Evolutionary conservation across 2,329 filamentous ascomycete species (phyloP).

Genomic region (Clonostachys chloroleuca): DNA sequence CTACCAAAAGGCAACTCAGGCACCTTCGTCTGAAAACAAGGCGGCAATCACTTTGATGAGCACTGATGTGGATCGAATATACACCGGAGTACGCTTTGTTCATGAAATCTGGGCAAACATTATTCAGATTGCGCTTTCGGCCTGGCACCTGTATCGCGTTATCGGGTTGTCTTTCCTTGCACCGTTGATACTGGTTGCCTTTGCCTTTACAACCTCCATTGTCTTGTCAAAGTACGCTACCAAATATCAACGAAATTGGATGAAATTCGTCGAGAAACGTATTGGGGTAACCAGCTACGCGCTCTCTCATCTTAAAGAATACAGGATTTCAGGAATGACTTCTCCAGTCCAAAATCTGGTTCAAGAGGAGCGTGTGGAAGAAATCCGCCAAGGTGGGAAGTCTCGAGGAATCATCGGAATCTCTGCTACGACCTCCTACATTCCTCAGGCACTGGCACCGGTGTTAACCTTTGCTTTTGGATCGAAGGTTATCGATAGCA

Average conservation of each 20-base stretch:
- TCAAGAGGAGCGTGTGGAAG: conserved; percentile 7
- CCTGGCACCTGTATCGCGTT: conserved; percentile 39
- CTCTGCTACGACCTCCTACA: conserved; percentile 11
- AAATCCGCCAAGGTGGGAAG: conserved; percentile 8
- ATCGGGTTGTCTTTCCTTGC: conserved; percentile 41
- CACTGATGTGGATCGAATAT: conserved; percentile 37
- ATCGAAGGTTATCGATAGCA: conserved; percentile 6
- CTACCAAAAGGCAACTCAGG: no score
- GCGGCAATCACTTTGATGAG: no score
- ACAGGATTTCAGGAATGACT: conserved; percentile 22
- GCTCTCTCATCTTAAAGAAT: conserved; percentile 22
- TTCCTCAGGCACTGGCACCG: conserved; percentile 21
- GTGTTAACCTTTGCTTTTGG: conserved; percentile 13
- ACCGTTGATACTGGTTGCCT: conserved; percentile 36
- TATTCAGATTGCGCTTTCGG: conserved; percentile 35
- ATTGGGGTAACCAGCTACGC: conserved; percentile 21
- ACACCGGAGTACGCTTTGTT: conserved; percentile 19
- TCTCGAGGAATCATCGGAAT: conserved; percentile 8
- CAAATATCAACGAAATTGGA: conserved; percentile 23
- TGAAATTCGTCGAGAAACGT: conserved; percentile 24
- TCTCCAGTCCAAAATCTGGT: conserved; percentile 11
- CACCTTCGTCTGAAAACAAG: no score
- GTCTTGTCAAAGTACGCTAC: conserved; percentile 5
- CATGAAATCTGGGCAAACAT: conserved; percentile 35
- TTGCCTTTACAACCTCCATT: conserved; percentile 3